phyloP scores from a whole-genome alignment of 352 stramenopile species.

The Peronospora belbahrii region DNA sequence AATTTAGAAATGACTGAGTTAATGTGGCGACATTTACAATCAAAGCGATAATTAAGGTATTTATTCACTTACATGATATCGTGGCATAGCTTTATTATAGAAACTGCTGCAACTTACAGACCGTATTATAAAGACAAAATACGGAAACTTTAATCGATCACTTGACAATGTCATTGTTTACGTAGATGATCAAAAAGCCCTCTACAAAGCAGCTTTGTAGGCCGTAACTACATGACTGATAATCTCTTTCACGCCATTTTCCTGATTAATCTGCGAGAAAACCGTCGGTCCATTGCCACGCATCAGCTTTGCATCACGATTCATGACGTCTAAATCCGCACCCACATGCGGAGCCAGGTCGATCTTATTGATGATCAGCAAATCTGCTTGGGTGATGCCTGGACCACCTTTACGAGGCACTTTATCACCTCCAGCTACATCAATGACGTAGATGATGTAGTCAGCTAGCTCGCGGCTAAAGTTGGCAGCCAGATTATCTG shows the following conservation, averaged over 20 bases:
- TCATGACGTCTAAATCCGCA: slow-evolving; percentile 92
- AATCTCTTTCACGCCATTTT: slow-evolving; percentile 86
- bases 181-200: too few species aligned
- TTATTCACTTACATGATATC: too few species aligned
- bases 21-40: too few species aligned
- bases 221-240: slow-evolving; percentile 59
- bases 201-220: slow-evolving; percentile 27
- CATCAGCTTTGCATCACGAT: slow-evolving; percentile 93
- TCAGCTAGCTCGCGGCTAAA: slow-evolving; percentile 96
- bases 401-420: slow-evolving; percentile 96
- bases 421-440: slow-evolving; percentile 97
- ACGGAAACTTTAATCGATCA: too few species aligned
- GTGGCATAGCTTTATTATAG: too few species aligned
- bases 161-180: too few species aligned
- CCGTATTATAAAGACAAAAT: too few species aligned
- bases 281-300: slow-evolving; percentile 89
- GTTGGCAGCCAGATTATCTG: slow-evolving; percentile 96
- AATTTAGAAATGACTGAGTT: too few species aligned
- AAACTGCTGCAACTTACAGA: not conserved
- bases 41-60: too few species aligned
- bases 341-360: slow-evolving; percentile 94
- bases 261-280: slow-evolving; percentile 94
- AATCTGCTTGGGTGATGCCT: slow-evolving; percentile 95
- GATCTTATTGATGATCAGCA: slow-evolving; percentile 99
- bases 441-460: slow-evolving; percentile 99